Evolutionary conservation across 2,329 filamentous ascomycete genomes (phyloP).

Genomic region (Akanthomyces uredinophilus): DNA sequence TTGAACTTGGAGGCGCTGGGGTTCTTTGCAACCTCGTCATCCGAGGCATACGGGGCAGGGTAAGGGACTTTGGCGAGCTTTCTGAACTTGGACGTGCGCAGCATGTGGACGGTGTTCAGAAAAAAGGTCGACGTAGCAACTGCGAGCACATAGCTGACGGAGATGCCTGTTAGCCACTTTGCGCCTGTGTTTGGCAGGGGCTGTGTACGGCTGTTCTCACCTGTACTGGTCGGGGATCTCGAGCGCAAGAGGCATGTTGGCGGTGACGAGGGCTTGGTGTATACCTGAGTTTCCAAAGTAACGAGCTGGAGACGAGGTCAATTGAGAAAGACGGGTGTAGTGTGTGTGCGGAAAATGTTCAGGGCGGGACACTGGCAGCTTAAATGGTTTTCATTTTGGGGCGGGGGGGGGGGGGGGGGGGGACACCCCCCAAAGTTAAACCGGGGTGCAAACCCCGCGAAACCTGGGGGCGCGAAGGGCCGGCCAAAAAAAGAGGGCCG

Average conservation of each 20-base stretch:
- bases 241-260: conserved; percentile 39
- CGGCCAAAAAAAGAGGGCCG: too few species aligned
- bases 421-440: too few species aligned
- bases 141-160: conserved; percentile 55
- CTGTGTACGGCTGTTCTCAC: conserved; percentile 30
- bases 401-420: too few species aligned
- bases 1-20: conserved; percentile 55
- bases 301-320: neutral
- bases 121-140: conserved; percentile 53
- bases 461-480: too few species aligned
- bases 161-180: neutral
- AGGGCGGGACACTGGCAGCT: neutral
- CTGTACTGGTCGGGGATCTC: conserved; percentile 46
- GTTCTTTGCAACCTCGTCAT: conserved; percentile 50
- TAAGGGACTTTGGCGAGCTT: conserved; percentile 50
- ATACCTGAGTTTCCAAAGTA: neutral
- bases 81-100: conserved; percentile 45
- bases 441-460: too few species aligned
- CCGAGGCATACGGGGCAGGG: conserved; percentile 51
- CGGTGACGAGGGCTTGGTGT: neutral
- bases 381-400: neutral
- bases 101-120: conserved; percentile 49
- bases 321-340: neutral
- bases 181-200: neutral
- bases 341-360: neutral